These are phyloP conservation scores for Diaporthe caulivora DNA, from an alignment of 2,329 filamentous ascomycete genomes.

Conservation along the genomic window DNA sequence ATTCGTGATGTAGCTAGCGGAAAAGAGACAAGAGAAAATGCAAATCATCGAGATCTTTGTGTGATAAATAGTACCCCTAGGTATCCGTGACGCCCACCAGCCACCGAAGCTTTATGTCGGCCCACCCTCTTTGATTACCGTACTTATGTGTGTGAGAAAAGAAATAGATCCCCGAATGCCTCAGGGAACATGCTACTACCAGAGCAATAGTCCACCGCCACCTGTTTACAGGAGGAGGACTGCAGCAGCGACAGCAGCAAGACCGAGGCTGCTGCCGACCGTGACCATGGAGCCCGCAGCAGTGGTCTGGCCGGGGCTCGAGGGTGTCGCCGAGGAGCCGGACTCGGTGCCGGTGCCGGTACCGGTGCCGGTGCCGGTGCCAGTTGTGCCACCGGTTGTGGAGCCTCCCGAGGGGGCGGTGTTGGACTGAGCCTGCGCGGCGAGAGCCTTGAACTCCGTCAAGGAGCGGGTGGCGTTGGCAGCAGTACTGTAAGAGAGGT, in stretches of 20 bases:
- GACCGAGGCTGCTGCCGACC: constrained; percentile 55
- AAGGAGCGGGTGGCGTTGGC: constrained; percentile 67
- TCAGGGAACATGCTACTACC: neutral
- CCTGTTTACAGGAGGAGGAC: constrained; percentile 57
- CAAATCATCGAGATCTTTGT: constrained; percentile 25
- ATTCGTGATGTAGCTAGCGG: neutral
- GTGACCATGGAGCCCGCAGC: constrained; percentile 50
- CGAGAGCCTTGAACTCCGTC: constrained; percentile 58
- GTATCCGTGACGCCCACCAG: constrained; percentile 30
- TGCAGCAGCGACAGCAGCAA: constrained; percentile 58
- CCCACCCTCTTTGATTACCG: constrained; percentile 23
- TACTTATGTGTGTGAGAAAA: constrained; percentile 8
- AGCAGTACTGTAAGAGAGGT: constrained; percentile 51
- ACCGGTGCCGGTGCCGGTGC: constrained; percentile 40
- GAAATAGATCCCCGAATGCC: neutral
- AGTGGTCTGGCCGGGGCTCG: constrained; percentile 40
- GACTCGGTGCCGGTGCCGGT: constrained; percentile 21
- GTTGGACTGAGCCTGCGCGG: constrained; percentile 46
- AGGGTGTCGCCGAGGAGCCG: neutral
- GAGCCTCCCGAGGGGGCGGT: constrained; percentile 38
- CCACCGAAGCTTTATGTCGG: constrained; percentile 21
- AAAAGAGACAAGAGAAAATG: neutral
- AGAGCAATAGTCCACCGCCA: neutral
- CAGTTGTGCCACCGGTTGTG: constrained; percentile 42
- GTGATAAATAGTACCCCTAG: constrained; percentile 11